Evolutionary conservation across 2,329 filamentous ascomycete genomes (phyloP).

Genomic region (Cryphonectria carpinicola): DNA sequence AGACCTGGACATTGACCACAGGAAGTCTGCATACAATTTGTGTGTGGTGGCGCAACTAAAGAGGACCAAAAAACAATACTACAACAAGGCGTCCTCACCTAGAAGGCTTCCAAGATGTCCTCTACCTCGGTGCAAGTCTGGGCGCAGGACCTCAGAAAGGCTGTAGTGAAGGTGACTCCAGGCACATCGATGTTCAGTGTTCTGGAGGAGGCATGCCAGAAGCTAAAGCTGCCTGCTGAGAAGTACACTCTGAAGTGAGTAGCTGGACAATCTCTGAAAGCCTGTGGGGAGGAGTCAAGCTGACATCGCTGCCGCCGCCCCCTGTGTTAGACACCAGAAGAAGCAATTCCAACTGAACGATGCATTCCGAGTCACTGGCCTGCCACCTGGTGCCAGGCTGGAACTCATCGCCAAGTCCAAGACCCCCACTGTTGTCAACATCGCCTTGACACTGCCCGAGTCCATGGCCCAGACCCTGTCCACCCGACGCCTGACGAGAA

Average conservation of each 20-base stretch:
- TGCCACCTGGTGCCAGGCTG: constrained; percentile 84
- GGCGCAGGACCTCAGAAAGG: constrained; percentile 75
- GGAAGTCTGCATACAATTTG: not conserved
- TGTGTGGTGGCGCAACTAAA: not conserved
- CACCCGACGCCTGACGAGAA: constrained; percentile 74
- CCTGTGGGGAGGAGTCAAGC: not conserved
- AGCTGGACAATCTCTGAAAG: not conserved
- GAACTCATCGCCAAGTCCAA: constrained; percentile 88
- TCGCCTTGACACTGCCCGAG: constrained; percentile 83
- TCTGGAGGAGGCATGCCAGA: constrained; percentile 83
- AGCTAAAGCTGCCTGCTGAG: constrained; percentile 72
- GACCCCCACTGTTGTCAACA: constrained; percentile 81
- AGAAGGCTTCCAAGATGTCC: constrained; percentile 62
- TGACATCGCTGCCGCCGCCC: constrained; percentile 5
- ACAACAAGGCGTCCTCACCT: not conserved
- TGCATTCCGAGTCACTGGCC: constrained; percentile 63
- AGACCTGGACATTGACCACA: not conserved
- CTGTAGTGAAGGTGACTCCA: constrained; percentile 81
- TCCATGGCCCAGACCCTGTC: constrained; percentile 67
- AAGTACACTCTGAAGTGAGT: constrained; percentile 81
- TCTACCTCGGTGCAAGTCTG: constrained; percentile 80
- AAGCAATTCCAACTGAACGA: constrained; percentile 64
- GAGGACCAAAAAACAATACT: not conserved
- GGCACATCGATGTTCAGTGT: constrained; percentile 83
- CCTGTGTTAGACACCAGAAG: constrained; percentile 68